Conservation (phyloP, 2,329 filamentous ascomycete genomes). For the Leptographium flavum region DNA sequence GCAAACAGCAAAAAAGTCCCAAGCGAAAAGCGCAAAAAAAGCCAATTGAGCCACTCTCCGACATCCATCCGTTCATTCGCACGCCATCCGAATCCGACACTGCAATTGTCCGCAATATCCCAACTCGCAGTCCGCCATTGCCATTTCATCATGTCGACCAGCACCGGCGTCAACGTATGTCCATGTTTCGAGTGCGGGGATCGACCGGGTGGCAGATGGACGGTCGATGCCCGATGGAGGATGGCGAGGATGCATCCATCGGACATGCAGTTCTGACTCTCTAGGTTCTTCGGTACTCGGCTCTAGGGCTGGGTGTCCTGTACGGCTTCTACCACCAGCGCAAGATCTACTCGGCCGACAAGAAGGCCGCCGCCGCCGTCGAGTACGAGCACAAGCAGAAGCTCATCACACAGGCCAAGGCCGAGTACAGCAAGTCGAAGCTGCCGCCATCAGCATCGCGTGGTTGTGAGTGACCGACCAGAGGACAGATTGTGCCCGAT, state of each 20-base stretch:
- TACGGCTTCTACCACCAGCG: constrained; percentile 94
- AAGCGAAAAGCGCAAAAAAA: constrained; percentile 5
- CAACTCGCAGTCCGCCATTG: not conserved
- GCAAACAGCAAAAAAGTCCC: constrained; percentile 4
- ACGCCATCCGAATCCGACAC: not conserved
- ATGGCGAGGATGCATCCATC: too few species aligned
- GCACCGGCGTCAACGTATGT: constrained; percentile 20
- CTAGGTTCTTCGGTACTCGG: constrained; percentile 93
- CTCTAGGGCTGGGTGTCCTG: constrained; percentile 78
- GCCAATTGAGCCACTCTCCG: constrained; percentile 4
- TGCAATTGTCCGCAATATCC: not conserved
- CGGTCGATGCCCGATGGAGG: not conserved
- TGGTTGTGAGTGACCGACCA: constrained; percentile 20
- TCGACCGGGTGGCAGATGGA: too few species aligned
- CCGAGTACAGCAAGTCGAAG: constrained; percentile 69
- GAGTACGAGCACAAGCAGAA: constrained; percentile 86
- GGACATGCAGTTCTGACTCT: not conserved
- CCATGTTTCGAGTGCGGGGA: too few species aligned
- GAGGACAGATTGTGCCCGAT: too few species aligned
- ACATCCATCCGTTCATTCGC: not conserved
- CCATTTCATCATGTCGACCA: constrained; percentile 15
- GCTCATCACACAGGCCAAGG: constrained; percentile 86
- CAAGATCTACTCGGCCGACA: constrained; percentile 58
- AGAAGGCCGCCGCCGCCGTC: constrained; percentile 54
- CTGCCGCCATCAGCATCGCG: constrained; percentile 25